Base-by-base conservation (phyloP, 495 filamentous ascomycete species). In the Aspergillus taichungensis region DNA sequence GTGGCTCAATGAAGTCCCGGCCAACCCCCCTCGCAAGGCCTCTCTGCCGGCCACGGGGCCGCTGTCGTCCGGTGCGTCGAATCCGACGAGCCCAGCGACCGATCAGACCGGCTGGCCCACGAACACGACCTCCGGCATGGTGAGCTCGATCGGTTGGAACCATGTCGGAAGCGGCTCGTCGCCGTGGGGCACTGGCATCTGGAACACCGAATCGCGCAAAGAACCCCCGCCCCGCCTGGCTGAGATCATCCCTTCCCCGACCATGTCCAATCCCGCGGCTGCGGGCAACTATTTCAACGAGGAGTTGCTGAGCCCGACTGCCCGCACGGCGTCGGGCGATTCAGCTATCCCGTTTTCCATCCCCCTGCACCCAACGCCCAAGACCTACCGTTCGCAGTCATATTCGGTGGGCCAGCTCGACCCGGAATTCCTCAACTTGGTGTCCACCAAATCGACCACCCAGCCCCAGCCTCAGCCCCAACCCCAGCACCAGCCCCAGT, bases 401-500 rank as follows among this genome's bases (percentile, higher is more conserved):
- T 97, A 96, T 61, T 96, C 91, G 2, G 90, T 95, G 27, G 92
- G 92, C 18, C 92, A 98, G 60, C 63, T 87, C 49, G 89, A 95
- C 18, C 75, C 82, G 6, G 88, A 94, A 38, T 61, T 60, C 31
- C 46, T 65, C 46, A 66, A 49, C 30, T 47, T 71, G 18, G 61
- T 67, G 50, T 59, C 76, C 11, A 67, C 67, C 43, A 66, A 74
- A 49, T 51, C 71, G 33, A 60, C 71, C 12, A 57, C 54, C 57
- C 59, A 24, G 18, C 18, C 18, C 18, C 18, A 24, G 18, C 18
- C 18, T 4, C 18, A 24, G 2, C 18, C 18, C 18, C 18, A 24
- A 24, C 18, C 18, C 18, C 18, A 24, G 18, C 18, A 24, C 4
- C 18, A 24, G 18, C 18, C 18, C 18, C 18, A 24, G 18, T 4